A percentile compares a stretch with the other conserved stretches of the same genome.
phyloP scores from a whole-genome alignment of 805 yeast species.

The Saccharomyces cerevisiae region DNA sequence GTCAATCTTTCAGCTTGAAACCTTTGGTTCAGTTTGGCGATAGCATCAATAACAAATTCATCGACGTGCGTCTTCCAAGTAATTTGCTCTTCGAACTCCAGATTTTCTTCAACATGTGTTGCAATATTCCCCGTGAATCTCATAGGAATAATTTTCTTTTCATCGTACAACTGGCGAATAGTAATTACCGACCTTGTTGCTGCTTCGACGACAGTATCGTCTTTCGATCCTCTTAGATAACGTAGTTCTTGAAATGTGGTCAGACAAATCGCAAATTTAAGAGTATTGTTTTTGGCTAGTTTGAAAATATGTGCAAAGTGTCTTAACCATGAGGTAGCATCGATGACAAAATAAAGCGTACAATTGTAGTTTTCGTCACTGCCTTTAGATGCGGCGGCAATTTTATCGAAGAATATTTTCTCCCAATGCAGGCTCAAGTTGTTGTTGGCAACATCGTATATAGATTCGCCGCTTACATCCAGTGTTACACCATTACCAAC shows the following conservation, averaged over 20 bases:
- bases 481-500: neutral
- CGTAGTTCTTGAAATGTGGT: slow-evolving; percentile 71
- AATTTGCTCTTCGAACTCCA: slow-evolving; percentile 62
- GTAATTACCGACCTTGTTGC: slow-evolving; percentile 74
- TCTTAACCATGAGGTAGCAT: slow-evolving; percentile 70
- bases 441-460: neutral
- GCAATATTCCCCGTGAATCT: slow-evolving; percentile 64
- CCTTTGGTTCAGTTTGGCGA: slow-evolving; percentile 35
- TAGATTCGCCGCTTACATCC: neutral
- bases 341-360: slow-evolving; percentile 44
- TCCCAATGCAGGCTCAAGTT: neutral
- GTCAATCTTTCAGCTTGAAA: slow-evolving; percentile 4
- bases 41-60: slow-evolving; percentile 49
- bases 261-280: slow-evolving; percentile 56
- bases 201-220: slow-evolving; percentile 67
- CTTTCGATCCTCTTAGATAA: slow-evolving; percentile 58
- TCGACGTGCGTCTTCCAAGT: slow-evolving; percentile 66
- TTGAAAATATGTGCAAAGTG: slow-evolving; percentile 70
- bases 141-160: slow-evolving; percentile 47
- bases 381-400: slow-evolving; percentile 30
- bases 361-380: neutral
- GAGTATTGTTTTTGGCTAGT: slow-evolving; percentile 49
- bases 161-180: slow-evolving; percentile 54
- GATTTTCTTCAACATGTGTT: slow-evolving; percentile 55
- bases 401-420: slow-evolving; percentile 7